Evolutionary conservation across 371 early-diverging fungal genomes (phyloP).

Genomic region (Circinella minor): DNA sequence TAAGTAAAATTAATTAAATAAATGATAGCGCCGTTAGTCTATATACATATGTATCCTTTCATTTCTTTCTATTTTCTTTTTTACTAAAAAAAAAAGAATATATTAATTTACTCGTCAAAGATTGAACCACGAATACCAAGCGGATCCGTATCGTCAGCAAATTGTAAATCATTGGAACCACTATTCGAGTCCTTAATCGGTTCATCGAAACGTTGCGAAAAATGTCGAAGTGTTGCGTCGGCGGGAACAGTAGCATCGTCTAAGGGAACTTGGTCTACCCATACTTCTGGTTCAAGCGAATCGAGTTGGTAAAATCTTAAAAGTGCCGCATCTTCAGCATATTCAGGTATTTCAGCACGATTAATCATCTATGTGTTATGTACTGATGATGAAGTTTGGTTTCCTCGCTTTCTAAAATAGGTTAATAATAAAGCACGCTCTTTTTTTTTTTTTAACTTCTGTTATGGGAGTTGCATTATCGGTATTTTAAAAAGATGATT

Average conservation of each 20-base stretch:
- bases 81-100: neutral
- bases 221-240: constrained; percentile 44
- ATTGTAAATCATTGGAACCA: constrained; percentile 41
- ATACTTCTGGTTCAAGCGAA: constrained; percentile 46
- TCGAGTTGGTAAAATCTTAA: constrained; percentile 51
- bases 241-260: constrained; percentile 29
- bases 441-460: neutral
- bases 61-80: neutral
- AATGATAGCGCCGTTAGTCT: neutral
- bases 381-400: neutral
- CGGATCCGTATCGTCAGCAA: constrained; percentile 49
- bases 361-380: constrained; percentile 14
- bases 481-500: neutral
- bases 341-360: constrained; percentile 38
- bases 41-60: neutral
- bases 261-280: constrained; percentile 42
- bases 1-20: neutral
- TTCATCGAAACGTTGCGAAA: constrained; percentile 35
- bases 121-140: constrained; percentile 48
- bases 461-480: neutral
- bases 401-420: neutral
- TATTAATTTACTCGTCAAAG: constrained; percentile 43
- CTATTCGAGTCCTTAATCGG: constrained; percentile 3
- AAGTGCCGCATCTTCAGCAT: constrained; percentile 58
- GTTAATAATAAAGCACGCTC: neutral